These are phyloP conservation scores for Juglanconis juglandina DNA, from an alignment of 2,329 filamentous ascomycete species.

Conservation along the genomic window DNA sequence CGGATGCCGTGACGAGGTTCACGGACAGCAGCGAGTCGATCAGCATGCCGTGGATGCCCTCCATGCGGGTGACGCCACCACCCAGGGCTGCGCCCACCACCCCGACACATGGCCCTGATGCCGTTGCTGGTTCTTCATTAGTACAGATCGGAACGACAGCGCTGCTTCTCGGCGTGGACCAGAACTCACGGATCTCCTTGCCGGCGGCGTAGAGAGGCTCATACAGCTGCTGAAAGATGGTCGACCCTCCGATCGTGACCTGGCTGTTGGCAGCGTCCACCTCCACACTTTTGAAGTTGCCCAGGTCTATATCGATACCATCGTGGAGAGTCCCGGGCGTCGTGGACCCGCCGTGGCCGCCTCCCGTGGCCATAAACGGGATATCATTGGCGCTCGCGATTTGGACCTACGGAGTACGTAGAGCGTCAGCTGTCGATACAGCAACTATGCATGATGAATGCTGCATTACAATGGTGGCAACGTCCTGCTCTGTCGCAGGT, in stretches of 20 bases:
- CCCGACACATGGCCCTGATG: constrained; percentile 60
- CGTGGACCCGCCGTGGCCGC: too few relatives aligned
- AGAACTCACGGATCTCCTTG: constrained; percentile 43
- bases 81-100: constrained; percentile 56
- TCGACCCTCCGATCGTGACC: constrained; percentile 48
- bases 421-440: too few relatives aligned
- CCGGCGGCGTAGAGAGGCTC: constrained; percentile 44
- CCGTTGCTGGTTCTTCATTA: constrained; percentile 38
- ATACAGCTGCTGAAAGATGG: constrained; percentile 53
- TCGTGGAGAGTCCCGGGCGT: not conserved
- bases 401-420: too few relatives aligned
- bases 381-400: too few relatives aligned
- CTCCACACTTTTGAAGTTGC: constrained; percentile 44
- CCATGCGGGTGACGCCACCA: constrained; percentile 57
- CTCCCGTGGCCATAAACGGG: too few relatives aligned
- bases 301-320: constrained; percentile 55
- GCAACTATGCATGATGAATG: too few relatives aligned
- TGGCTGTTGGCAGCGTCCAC: constrained; percentile 44
- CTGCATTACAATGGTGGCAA: too few relatives aligned
- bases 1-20: constrained; percentile 37
- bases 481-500: too few relatives aligned
- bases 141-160: not conserved
- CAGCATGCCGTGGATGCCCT: constrained; percentile 49
- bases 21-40: constrained; percentile 39
- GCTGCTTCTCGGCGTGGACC: too few relatives aligned